These are phyloP conservation scores for Triangularia verruculosa DNA, from an alignment of 2,329 filamentous ascomycete species.

Conservation along the genomic window DNA sequence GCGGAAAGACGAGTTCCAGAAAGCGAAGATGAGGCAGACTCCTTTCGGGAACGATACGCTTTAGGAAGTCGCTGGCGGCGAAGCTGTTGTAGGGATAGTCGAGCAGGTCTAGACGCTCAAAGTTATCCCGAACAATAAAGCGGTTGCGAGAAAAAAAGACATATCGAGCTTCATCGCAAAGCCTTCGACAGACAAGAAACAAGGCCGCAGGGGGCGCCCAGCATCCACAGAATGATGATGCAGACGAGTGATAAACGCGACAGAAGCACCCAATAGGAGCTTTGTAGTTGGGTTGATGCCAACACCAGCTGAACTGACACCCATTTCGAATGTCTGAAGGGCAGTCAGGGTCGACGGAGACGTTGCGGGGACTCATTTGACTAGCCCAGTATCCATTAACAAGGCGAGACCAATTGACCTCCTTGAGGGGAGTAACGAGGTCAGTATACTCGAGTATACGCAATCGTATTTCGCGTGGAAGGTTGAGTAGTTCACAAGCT, in stretches of 20 bases:
- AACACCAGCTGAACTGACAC: neutral
- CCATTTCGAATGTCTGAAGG: neutral
- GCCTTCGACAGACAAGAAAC: conserved; percentile 18
- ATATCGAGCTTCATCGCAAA: conserved; percentile 11
- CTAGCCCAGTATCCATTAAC: neutral
- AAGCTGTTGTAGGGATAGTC: conserved; percentile 3
- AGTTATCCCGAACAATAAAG: conserved; percentile 13
- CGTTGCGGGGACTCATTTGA: neutral
- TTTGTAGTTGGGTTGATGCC: neutral
- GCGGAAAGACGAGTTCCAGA: conserved; percentile 7
- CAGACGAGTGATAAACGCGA: conserved; percentile 11
- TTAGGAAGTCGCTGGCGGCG: conserved; percentile 6
- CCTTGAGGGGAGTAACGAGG: conserved; percentile 22
- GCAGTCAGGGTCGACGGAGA: neutral
- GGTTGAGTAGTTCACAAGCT: conserved; percentile 6
- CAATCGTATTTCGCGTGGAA: conserved; percentile 25
- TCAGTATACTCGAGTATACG: conserved; percentile 27
- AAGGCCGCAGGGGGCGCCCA: conserved; percentile 17
- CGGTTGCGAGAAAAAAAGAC: conserved; percentile 19
- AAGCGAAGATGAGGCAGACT: conserved; percentile 3
- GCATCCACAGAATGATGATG: conserved; percentile 19
- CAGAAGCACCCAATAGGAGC: conserved; percentile 18
- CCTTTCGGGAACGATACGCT: neutral
- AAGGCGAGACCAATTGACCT: conserved; percentile 20
- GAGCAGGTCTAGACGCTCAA: neutral